A percentile compares a stretch with the other conserved stretches of the same genome.
Evolutionary conservation across 345 rosid genomes (phyloP).

Genomic region (Linum tenue): DNA sequence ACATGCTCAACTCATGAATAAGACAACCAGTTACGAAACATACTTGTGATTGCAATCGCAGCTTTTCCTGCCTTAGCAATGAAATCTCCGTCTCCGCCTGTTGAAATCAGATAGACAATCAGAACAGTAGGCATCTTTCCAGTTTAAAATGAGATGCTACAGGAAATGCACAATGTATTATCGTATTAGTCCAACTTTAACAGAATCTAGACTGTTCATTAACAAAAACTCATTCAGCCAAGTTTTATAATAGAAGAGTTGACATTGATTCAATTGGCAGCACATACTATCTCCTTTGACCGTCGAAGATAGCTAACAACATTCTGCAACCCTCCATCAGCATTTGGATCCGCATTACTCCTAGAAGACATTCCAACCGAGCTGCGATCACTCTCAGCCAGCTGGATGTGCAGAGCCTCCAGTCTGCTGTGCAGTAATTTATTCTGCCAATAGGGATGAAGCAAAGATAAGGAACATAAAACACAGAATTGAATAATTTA

Average conservation of each 20-base stretch:
- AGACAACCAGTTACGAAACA: conserved; percentile 10
- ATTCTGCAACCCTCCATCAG: conserved; percentile 65
- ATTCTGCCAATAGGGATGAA: neutral
- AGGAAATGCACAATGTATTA: neutral
- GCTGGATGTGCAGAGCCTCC: conserved; percentile 8
- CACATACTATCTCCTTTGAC: conserved; percentile 75
- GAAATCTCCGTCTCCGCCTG: conserved; percentile 96
- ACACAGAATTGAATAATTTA: neutral
- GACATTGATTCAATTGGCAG: conserved; percentile 1
- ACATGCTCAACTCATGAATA: neutral
- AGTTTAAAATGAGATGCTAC: neutral
- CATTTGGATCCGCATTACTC: conserved; percentile 30
- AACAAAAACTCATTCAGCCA: no score
- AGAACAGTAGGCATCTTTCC: conserved; percentile 8
- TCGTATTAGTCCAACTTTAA: neutral
- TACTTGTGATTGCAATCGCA: conserved; percentile 83
- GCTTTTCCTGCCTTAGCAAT: conserved; percentile 79
- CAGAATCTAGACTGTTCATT: neutral
- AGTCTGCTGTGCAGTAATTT: conserved; percentile 2
- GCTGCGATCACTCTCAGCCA: conserved; percentile 61
- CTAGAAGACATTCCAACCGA: conserved; percentile 43
- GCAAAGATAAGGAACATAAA: neutral
- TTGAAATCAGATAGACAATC: conserved; percentile 9
- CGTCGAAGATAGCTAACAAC: conserved; percentile 78
- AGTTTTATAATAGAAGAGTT: neutral